Conservation (phyloP, 768 basidiomycete genomes). For the Lactarius indigo region DNA sequence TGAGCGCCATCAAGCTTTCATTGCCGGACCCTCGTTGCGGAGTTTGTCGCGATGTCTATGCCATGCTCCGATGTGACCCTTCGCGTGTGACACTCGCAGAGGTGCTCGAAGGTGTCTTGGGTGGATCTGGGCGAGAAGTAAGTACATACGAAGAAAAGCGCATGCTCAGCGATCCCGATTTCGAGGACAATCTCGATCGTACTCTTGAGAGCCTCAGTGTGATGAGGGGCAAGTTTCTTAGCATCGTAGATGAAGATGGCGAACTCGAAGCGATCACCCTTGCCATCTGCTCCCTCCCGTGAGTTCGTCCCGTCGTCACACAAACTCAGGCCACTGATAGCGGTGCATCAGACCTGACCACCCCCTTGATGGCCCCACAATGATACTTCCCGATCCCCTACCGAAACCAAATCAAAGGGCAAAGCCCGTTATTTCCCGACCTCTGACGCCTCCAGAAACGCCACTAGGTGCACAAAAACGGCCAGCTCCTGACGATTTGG, state of each 20-base stretch:
- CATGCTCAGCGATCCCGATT: slow-evolving; percentile 88
- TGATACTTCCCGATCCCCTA: slow-evolving; percentile 63
- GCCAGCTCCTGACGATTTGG: slow-evolving; percentile 50
- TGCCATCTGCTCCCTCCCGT: slow-evolving; percentile 69
- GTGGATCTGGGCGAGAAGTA: slow-evolving; percentile 44
- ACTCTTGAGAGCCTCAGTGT: slow-evolving; percentile 81
- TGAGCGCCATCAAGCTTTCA: slow-evolving; percentile 64
- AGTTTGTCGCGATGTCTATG: slow-evolving; percentile 84
- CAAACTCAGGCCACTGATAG: background rate
- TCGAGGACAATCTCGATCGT: slow-evolving; percentile 81
- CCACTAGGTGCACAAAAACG: slow-evolving; percentile 54
- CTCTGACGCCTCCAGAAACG: slow-evolving; percentile 39
- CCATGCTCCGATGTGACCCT: slow-evolving; percentile 70
- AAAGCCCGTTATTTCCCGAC: slow-evolving; percentile 34
- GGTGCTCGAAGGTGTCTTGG: slow-evolving; percentile 64
- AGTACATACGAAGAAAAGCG: slow-evolving; percentile 86
- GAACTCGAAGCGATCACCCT: slow-evolving; percentile 69
- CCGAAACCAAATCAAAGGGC: slow-evolving; percentile 50
- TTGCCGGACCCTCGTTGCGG: slow-evolving; percentile 77
- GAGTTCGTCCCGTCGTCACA: slow-evolving; percentile 33
- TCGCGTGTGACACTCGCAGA: slow-evolving; percentile 64
- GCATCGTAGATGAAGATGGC: slow-evolving; percentile 85
- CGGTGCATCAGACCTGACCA: slow-evolving; percentile 49
- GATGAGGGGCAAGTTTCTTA: slow-evolving; percentile 79
- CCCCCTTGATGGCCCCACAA: slow-evolving; percentile 45